Evolutionary conservation across 2,329 filamentous ascomycete genomes (phyloP).

Genomic region (Trichocomaceae sp.): DNA sequence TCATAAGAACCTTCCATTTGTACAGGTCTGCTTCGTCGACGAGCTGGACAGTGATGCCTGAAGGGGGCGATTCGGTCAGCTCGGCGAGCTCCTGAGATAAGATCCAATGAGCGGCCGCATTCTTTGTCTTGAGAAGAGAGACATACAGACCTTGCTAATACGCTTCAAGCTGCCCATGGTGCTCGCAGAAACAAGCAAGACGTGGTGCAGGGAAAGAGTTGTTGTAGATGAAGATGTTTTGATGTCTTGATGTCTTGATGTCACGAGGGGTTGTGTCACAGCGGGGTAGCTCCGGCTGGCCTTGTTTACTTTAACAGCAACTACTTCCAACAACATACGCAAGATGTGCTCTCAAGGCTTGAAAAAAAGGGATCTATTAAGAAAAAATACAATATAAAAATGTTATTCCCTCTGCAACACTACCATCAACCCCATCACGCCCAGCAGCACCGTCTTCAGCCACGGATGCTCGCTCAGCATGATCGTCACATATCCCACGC

Average conservation of each 20-base stretch:
- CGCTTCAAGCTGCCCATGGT: slow-evolving; percentile 41
- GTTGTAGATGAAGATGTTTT: background rate
- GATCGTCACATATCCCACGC: slow-evolving; percentile 95
- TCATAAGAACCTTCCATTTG: slow-evolving; percentile 61
- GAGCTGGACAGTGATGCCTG: slow-evolving; percentile 52
- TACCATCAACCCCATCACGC: slow-evolving; percentile 89
- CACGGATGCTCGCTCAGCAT: slow-evolving; percentile 91
- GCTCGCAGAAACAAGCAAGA: background rate
- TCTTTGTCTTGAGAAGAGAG: background rate
- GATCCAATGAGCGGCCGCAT: background rate
- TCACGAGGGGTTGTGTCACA: background rate
- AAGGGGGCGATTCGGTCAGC: slow-evolving; percentile 48
- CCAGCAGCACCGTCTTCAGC: slow-evolving; percentile 92
- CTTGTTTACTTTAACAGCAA: no score
- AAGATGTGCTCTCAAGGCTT: no score
- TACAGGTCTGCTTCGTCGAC: slow-evolving; percentile 59
- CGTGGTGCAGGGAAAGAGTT: background rate
- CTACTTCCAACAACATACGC: no score
- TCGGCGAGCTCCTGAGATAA: slow-evolving; percentile 53
- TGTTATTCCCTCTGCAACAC: slow-evolving; percentile 85
- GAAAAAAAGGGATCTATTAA: background rate
- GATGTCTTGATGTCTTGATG: background rate
- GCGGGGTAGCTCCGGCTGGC: background rate
- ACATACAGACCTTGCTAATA: slow-evolving; percentile 38
- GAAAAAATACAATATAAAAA: background rate